Evolutionary conservation across 768 basidiomycete species (phyloP).

Genomic region (Pholiota microspora): DNA sequence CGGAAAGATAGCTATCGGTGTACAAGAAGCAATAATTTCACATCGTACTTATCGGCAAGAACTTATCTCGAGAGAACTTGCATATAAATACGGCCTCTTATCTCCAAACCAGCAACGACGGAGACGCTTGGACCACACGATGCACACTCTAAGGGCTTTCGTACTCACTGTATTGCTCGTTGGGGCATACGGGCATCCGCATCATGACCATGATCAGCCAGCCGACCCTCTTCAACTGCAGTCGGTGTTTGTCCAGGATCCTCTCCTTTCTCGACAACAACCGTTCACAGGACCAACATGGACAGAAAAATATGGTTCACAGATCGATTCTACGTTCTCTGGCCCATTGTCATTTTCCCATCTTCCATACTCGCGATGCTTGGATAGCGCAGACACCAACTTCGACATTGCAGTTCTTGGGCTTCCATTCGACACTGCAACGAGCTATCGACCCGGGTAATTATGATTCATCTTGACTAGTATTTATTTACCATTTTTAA

Average conservation of each 20-base stretch:
- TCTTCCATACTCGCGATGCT: slow-evolving; percentile 68
- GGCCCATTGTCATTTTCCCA: slow-evolving; percentile 86
- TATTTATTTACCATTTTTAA: neutral
- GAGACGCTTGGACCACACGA: neutral
- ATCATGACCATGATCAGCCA: no score
- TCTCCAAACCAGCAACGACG: neutral
- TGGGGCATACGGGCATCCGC: neutral
- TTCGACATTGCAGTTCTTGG: slow-evolving; percentile 83
- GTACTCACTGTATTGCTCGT: neutral
- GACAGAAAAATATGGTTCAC: slow-evolving; percentile 72
- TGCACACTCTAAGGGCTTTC: neutral
- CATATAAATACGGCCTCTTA: neutral
- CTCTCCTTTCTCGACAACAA: neutral
- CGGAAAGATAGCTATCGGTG: neutral
- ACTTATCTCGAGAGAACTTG: no score
- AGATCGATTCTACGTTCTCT: slow-evolving; percentile 72
- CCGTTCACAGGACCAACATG: slow-evolving; percentile 38
- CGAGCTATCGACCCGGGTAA: slow-evolving; percentile 56
- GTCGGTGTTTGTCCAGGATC: neutral
- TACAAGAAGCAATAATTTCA: neutral
- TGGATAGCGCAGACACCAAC: slow-evolving; percentile 48
- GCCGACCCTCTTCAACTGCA: slow-evolving; percentile 1
- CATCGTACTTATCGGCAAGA: neutral
- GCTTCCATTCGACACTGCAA: slow-evolving; percentile 75
- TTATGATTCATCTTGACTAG: slow-evolving; percentile 19